These are phyloP conservation scores for Thelephora terrestris DNA, from an alignment of 1,284 basidiomycete genomes.

Conservation along the genomic window DNA sequence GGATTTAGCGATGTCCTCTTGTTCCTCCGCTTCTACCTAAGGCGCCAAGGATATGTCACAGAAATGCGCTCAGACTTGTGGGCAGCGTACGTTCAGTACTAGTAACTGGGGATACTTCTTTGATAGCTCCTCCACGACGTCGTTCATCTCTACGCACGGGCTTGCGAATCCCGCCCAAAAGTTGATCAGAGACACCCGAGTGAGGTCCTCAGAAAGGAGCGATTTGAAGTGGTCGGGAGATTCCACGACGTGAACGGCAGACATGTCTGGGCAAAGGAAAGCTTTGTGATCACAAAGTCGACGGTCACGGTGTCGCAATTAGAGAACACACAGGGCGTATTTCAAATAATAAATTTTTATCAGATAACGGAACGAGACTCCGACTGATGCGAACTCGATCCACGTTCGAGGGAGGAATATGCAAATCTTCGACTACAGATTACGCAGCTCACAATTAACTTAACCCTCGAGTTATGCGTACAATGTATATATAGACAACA, in stretches of 20 bases:
- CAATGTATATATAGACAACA: no score
- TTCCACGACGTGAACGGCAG: slow-evolving; percentile 34
- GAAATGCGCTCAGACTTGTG: slow-evolving; percentile 1
- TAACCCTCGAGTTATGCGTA: no score
- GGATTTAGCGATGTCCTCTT: slow-evolving; percentile 85
- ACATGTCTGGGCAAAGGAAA: background rate
- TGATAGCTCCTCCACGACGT: slow-evolving; percentile 61
- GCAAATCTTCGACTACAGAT: no score
- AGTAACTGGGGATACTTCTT: slow-evolving; percentile 61
- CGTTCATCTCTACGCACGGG: slow-evolving; percentile 83
- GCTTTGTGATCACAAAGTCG: no score
- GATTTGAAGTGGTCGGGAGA: slow-evolving; percentile 68
- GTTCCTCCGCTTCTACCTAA: slow-evolving; percentile 85
- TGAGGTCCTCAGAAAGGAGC: slow-evolving; percentile 67
- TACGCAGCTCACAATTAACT: no score
- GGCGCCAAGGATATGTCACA: background rate
- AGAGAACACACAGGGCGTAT: no score
- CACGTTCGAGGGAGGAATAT: no score
- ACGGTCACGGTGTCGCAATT: no score
- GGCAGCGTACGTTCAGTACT: slow-evolving; percentile 57
- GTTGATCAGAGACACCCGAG: slow-evolving; percentile 75
- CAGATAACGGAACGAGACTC: no score
- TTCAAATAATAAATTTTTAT: no score
- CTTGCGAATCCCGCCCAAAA: slow-evolving; percentile 94
- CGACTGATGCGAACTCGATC: no score